Percentiles rank a stretch among this genome's conserved stretches.
phyloP scores from a whole-genome alignment of 192 early-diverging fungal species.

The Pilaira anomala region DNA sequence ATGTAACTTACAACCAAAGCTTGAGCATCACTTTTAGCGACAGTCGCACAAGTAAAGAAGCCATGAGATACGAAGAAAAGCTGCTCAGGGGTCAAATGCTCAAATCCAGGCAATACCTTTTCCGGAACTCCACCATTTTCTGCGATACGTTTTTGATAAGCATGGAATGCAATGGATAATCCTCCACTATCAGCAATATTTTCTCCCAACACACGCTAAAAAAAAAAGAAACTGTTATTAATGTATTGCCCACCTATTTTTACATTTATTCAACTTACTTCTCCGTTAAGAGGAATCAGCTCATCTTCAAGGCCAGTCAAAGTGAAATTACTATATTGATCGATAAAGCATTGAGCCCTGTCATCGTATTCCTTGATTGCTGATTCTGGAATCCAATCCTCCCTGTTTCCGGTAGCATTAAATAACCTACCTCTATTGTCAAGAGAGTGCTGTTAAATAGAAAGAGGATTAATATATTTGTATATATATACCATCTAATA shows the following conservation, averaged over 20 bases:
- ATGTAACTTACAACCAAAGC: too few species aligned
- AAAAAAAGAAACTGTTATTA: constrained; percentile 1
- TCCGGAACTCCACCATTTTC: constrained; percentile 9
- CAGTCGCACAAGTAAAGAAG: too few species aligned
- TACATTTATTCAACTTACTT: constrained; percentile 11
- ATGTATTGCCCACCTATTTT: too few species aligned
- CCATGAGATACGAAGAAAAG: constrained; percentile 51
- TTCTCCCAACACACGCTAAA: constrained; percentile 46
- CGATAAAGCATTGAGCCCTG: constrained; percentile 56
- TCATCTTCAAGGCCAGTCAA: constrained; percentile 37
- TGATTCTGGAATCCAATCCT: constrained; percentile 63
- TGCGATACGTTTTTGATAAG: constrained; percentile 19
- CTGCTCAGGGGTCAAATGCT: constrained; percentile 54
- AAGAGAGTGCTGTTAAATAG: constrained; percentile 41
- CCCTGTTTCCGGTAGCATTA: constrained; percentile 32
- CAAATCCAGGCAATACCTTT: constrained; percentile 41
- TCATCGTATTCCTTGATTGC: constrained; percentile 48
- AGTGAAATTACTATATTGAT: constrained; percentile 54
- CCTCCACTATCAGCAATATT: constrained; percentile 72
- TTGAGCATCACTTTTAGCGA: too few species aligned
- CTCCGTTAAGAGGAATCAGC: constrained; percentile 47
- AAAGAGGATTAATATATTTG: background rate
- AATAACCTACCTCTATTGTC: constrained; percentile 47
- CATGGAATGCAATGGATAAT: constrained; percentile 26
- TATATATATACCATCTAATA: background rate